Percentiles rank a stretch among this genome's conserved stretches.
Conservation (phyloP, 2,329 filamentous ascomycete species). For the Calycina marina region DNA sequence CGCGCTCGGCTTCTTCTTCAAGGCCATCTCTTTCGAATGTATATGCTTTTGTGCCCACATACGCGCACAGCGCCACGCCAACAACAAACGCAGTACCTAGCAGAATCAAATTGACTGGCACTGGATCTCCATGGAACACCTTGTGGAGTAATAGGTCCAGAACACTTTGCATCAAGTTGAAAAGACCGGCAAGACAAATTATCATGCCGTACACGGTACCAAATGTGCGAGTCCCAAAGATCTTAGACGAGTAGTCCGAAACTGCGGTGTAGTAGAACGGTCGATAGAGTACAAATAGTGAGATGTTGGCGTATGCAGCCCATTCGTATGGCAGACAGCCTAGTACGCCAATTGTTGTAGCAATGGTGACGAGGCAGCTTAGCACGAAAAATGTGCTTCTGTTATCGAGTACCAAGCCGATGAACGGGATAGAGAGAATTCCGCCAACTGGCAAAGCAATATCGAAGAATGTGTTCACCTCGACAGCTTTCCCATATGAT, state of each 20-base stretch:
- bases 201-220: constrained; percentile 89
- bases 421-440: constrained; percentile 73
- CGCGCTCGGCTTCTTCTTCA: constrained; percentile 29
- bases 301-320: constrained; percentile 63
- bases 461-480: constrained; percentile 77
- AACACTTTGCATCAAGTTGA: constrained; percentile 67
- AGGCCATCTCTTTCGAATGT: constrained; percentile 27
- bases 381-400: constrained; percentile 61
- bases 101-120: constrained; percentile 62
- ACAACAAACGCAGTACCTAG: constrained; percentile 45
- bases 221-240: constrained; percentile 84
- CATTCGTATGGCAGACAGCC: constrained; percentile 57
- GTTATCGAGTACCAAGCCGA: constrained; percentile 65
- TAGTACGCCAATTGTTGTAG: constrained; percentile 62
- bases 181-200: constrained; percentile 69
- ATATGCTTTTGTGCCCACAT: constrained; percentile 32
- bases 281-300: constrained; percentile 70
- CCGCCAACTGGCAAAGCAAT: constrained; percentile 72
- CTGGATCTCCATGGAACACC: constrained; percentile 54
- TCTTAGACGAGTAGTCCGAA: constrained; percentile 79
- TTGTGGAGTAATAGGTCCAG: constrained; percentile 67
- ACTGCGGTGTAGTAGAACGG: constrained; percentile 87
- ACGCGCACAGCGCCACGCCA: constrained; percentile 51
- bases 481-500: constrained; percentile 42
- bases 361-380: constrained; percentile 50